These are phyloP conservation scores for Cordyceps militaris DNA, from an alignment of 2,329 filamentous ascomycete genomes.

Conservation along the genomic window DNA sequence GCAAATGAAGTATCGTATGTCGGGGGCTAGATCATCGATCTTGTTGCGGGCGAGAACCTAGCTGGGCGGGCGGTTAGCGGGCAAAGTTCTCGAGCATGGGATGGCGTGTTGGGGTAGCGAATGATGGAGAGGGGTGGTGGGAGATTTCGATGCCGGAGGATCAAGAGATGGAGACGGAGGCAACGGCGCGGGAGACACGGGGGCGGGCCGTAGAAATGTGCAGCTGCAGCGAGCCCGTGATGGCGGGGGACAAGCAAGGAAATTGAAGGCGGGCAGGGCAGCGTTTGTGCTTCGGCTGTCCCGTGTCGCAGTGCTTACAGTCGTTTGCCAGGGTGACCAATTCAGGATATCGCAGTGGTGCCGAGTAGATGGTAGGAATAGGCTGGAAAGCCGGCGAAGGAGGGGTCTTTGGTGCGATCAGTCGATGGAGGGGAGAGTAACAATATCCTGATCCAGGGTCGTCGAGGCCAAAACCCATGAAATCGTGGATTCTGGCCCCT, in stretches of 20 bases:
- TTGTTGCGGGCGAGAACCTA: constrained; percentile 14
- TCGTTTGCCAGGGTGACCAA: not conserved
- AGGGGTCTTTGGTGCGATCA: not conserved
- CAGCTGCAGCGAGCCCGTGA: not conserved
- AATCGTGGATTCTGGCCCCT: constrained; percentile 11
- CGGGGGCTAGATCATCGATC: constrained; percentile 6
- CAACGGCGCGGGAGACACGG: not conserved
- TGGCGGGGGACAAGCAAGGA: not conserved
- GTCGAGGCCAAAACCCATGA: not conserved
- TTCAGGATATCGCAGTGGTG: not conserved
- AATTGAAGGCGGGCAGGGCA: not conserved
- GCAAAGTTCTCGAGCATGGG: not conserved
- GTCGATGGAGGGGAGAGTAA: not conserved
- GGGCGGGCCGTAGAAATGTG: not conserved
- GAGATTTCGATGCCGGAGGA: not conserved
- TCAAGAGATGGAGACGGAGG: not conserved
- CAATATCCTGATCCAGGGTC: constrained; percentile 2
- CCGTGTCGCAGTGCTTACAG: constrained; percentile 6
- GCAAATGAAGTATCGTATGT: not conserved
- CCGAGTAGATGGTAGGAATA: not conserved
- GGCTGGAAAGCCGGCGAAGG: not conserved
- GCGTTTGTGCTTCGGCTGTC: not conserved
- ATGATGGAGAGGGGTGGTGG: not conserved
- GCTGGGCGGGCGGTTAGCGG: not conserved
- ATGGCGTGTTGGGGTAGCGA: not conserved